Evolutionary conservation across 139 green algal species (phyloP), one percentile per base, ranked within the genome.

Genomic region (Trebouxia sp.): DNA sequence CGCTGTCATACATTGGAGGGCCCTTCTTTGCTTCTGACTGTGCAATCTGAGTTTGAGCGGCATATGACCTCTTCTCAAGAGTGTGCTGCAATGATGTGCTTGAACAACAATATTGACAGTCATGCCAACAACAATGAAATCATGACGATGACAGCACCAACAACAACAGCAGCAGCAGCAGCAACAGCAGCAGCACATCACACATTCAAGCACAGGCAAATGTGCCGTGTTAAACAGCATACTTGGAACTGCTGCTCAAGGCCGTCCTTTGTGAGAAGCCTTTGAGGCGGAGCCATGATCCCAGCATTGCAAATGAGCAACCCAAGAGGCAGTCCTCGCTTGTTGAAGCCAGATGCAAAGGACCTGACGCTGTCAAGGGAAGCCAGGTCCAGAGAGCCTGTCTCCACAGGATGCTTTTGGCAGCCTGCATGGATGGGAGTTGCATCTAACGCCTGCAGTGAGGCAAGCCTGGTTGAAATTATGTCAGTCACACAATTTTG

Each of bases 221-320:
- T 3, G 50, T 3, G 2, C 50, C 26, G 3, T 5, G 50, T 17
- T 22, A 58, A 22, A 43, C 1, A 48, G 3, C n/a, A 0, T 48
- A 92, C 90, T 86, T 95, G 91, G 75, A 95, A 93, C 80, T 95
- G 91, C 65, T 87, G 81, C 80, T 96, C 92, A n/a, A 91, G 79
- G 17, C 89, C 91, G 70, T 96, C 90, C 8, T 80, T 26, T 0
- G 88, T 91, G 7, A 80, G 24, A 11, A 79, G 48, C 5, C 83
- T 78, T 22, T 84, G 20, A 0, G 84, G 81, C 1, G 89, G 92
- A 28, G 69, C 78, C 92, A 96, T 96, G 56, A 96, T 80, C 11
- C 92, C 91, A 5, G 86, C 89, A 79, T 92, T 92, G 81, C 85
- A 89, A 1, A 96, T 80, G 20, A 96, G 67, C 69, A 94, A 66